Base-by-base conservation (phyloP, 148 eudicot genomes). In the Fagopyrum esculentum region DNA sequence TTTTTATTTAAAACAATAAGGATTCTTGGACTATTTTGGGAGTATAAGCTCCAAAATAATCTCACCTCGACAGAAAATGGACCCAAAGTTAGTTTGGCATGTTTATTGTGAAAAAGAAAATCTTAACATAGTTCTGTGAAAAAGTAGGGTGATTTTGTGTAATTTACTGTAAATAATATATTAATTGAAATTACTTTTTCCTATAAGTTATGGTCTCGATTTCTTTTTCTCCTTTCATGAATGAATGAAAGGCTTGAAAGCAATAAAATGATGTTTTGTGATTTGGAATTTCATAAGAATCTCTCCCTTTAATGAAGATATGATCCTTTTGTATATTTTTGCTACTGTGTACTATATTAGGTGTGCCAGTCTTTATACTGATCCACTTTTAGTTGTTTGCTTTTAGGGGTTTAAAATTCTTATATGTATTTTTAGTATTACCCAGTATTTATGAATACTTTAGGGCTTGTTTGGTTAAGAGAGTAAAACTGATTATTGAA, bases 171-270 rank as follows among this genome's bases (percentile, higher is more conserved):
- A 35, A 35, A 35, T 35, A 35, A 26, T 30, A 35, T 51, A 73
- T n/a, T 44, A 54, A 54, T 3, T 7, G 17, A 19, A 54, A 54
- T 51, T 11, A 5, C 1, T 35, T 35, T 35, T 35, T 35, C 40
- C 40, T 35, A 35, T 35, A 35, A 35, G 22, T n/a, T n/a, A 13
- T 55, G 2, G 2, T n/a, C 16, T 55, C 16, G 1, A 1, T 5
- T 0, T n/a, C 6, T 55, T 22, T 59, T 30, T 30, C 6, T 63
- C 6, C 12, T 63, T 63, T 9, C 12, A 30, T 78, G 83, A 80
- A 78, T 84, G 82, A 77, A 75, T 79, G 82, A 80, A 79, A 35
- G 40, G 40, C 40, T 35, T 79, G 86, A 79, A 77, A 79, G 84
- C 26, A 60, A 46, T 13, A 61, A 45, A 73, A 76, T 75, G 66